Conservation (phyloP, 2,329 filamentous ascomycete genomes). For the Phaeosphaeria sp. region DNA sequence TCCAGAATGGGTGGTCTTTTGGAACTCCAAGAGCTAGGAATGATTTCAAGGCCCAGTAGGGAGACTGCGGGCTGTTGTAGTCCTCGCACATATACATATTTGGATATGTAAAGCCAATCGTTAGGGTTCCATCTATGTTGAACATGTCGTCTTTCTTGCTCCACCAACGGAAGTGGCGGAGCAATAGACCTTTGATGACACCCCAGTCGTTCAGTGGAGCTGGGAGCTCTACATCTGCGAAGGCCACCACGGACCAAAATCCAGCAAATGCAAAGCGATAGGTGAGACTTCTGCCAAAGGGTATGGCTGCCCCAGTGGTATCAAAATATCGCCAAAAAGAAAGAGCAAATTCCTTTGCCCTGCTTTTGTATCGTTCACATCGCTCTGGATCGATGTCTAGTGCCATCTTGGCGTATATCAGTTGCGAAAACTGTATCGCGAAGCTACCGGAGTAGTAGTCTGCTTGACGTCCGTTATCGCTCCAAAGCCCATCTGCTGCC, state of each 20-base stretch:
- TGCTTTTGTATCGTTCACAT: constrained; percentile 46
- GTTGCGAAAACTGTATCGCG: constrained; percentile 60
- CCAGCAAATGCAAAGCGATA: constrained; percentile 60
- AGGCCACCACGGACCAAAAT: constrained; percentile 56
- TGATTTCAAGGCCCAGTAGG: constrained; percentile 62
- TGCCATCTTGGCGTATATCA: constrained; percentile 56
- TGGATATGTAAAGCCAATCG: constrained; percentile 54
- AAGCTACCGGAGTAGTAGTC: constrained; percentile 64
- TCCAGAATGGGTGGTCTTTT: constrained; percentile 55
- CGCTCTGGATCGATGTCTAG: constrained; percentile 50
- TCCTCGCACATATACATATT: constrained; percentile 65
- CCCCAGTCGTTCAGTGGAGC: constrained; percentile 49
- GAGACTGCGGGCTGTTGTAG: constrained; percentile 64
- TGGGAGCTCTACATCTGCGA: constrained; percentile 52
- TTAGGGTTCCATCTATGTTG: constrained; percentile 57
- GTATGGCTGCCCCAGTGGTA: constrained; percentile 56
- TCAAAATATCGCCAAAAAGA: constrained; percentile 60
- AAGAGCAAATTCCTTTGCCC: constrained; percentile 51
- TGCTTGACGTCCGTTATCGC: constrained; percentile 47
- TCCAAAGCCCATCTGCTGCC: constrained; percentile 58
- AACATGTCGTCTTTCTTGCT: constrained; percentile 52
- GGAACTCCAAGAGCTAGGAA: constrained; percentile 53
- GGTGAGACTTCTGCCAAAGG: constrained; percentile 59
- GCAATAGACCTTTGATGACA: constrained; percentile 56
- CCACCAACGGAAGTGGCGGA: constrained; percentile 62